Evolutionary conservation across 768 basidiomycete species (phyloP), one percentile per base, ranked within the genome.

Genomic region (Lentinula lateritia): DNA sequence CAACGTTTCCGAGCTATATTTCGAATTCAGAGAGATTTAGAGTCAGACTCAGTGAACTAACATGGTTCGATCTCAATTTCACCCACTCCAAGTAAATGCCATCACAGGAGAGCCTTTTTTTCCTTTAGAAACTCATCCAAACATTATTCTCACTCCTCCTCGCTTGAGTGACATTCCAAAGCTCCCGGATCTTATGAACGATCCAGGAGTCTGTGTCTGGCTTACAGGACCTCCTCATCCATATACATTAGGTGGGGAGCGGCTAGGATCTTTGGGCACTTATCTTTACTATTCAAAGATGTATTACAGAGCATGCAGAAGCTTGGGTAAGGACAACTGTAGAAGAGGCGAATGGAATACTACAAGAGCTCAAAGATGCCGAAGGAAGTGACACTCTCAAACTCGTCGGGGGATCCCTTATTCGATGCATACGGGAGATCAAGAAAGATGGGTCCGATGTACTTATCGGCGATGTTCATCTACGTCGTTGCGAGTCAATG

Each of bases 61-160:
- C 55, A n/a, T 45, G 58, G 16, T 15, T 23, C 16, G 10, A 16
- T 12, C 39, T 38, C 59, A 60, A 46, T n/a, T 43, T 32, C 67
- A 72, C 45, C 81, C 81, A 0, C 75, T 82, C 7, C 73, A 78
- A 67, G 62, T 75, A 53, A 76, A 82, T 58, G 58, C 73, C 2
- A 57, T 58, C 28, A 82, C 79, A 1, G 77, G 77, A 48, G 84
- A 87, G 64, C 80, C 79, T 1, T 88, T 83, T 70, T 75, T 88
- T 15, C 81, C 80, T 10, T 76, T 89, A 20, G 73, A 78, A 4
- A 64, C 70, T 39, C 84, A 84, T 42, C 74, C 77, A 59, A 76
- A 83, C 61, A 82, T 88, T 64, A 80, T 88, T 60, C 63, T 88
- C 41, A 88, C 86, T 6, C 81, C 87, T 16, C 83, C 83, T 16